A percentile compares a stretch with the other conserved stretches of the same genome.
phyloP scores from a whole-genome alignment of 768 basidiomycete genomes.

The Agaricus bisporus region DNA sequence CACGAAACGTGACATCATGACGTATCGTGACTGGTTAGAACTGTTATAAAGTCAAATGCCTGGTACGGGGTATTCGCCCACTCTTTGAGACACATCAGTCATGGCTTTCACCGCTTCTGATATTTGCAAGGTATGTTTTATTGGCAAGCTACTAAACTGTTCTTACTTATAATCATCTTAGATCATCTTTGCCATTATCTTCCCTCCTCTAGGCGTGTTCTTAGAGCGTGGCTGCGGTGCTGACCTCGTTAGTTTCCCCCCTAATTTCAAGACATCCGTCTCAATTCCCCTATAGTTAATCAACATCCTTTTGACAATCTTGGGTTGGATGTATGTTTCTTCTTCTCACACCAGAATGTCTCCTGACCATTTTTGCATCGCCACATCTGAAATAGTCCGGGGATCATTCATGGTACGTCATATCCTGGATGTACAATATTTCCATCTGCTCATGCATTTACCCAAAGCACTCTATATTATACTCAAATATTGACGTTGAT shows the following conservation, averaged over 20 bases:
- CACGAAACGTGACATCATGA: constrained; percentile 7
- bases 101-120: constrained; percentile 74
- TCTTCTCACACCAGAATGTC: neutral
- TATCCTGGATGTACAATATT: neutral
- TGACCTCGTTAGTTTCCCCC: constrained; percentile 53
- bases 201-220: constrained; percentile 86
- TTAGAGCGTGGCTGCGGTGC: constrained; percentile 78
- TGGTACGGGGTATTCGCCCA: neutral
- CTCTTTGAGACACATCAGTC: constrained; percentile 4
- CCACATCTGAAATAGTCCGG: constrained; percentile 42
- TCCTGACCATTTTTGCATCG: constrained; percentile 8
- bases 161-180: constrained; percentile 20
- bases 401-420: constrained; percentile 62
- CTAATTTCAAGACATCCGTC: constrained; percentile 1
- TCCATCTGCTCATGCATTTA: constrained; percentile 6
- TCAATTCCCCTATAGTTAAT: constrained; percentile 34
- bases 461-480: constrained; percentile 72
- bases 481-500: constrained; percentile 52
- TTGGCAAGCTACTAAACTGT: neutral
- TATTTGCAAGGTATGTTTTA: constrained; percentile 62
- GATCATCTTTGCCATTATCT: constrained; percentile 56
- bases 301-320: constrained; percentile 73
- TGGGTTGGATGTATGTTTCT: constrained; percentile 68
- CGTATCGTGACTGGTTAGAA: neutral
- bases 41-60: constrained; percentile 7